Evolutionary conservation across 208 protist species (phyloP).

Genomic region (Leishmania turanica): DNA sequence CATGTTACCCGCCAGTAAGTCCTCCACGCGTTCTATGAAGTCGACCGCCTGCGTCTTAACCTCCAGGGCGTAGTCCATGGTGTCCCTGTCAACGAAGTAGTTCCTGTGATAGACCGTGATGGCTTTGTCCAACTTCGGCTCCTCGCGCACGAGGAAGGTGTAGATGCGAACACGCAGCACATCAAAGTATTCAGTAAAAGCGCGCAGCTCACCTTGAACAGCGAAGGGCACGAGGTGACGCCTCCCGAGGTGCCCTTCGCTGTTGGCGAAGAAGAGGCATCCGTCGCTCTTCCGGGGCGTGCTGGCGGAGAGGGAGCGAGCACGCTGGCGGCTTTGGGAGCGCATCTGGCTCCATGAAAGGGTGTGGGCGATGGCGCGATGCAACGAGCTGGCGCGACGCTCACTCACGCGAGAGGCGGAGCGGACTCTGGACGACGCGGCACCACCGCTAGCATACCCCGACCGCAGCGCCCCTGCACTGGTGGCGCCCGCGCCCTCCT

Average conservation of each 20-base stretch:
- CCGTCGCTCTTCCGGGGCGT: not conserved
- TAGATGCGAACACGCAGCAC: conserved; percentile 68
- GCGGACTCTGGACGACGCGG: not conserved
- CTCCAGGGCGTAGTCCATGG: conserved; percentile 55
- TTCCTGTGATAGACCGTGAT: conserved; percentile 46
- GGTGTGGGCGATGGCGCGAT: conserved; percentile 30
- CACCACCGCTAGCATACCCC: not conserved
- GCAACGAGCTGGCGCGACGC: conserved; percentile 37
- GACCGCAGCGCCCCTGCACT: not conserved
- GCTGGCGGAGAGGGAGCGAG: conserved; percentile 25
- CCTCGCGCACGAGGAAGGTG: conserved; percentile 59
- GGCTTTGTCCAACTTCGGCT: conserved; percentile 44
- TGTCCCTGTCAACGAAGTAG: conserved; percentile 43
- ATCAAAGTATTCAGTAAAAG: conserved; percentile 47
- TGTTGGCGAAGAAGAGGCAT: not conserved
- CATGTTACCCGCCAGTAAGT: conserved; percentile 35
- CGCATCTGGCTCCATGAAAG: conserved; percentile 56
- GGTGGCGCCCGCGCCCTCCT: not conserved
- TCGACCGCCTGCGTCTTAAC: conserved; percentile 44
- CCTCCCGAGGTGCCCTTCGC: conserved; percentile 18
- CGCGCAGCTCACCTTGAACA: conserved; percentile 14
- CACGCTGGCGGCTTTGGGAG: conserved; percentile 36
- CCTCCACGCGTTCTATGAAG: conserved; percentile 55
- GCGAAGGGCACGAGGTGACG: conserved; percentile 31
- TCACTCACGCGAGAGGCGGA: conserved; percentile 19